These are phyloP conservation scores for Pyrenophora tritici-repentis DNA, from an alignment of 2,329 filamentous ascomycete species.

Conservation along the genomic window DNA sequence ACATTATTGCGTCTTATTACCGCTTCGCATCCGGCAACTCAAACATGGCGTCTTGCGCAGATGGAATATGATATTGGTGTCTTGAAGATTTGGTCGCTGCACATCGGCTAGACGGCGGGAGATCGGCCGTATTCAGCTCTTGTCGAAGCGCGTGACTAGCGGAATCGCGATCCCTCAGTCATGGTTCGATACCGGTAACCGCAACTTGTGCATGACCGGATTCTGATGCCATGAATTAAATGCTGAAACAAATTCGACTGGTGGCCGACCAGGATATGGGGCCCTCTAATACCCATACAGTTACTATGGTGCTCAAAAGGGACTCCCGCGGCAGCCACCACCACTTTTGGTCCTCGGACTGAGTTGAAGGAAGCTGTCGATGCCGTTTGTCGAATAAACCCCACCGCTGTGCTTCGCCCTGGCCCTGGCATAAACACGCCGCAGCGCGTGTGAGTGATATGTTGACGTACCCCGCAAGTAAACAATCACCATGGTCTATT, in stretches of 20 bases:
- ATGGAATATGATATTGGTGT: neutral
- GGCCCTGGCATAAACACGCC: constrained; percentile 1
- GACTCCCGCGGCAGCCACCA: constrained; percentile 5
- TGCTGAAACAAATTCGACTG: neutral
- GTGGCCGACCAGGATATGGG: constrained; percentile 6
- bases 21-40: constrained; percentile 31
- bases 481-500: constrained; percentile 19
- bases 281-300: constrained; percentile 11
- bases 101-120: constrained; percentile 12
- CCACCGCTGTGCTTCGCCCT: constrained; percentile 6
- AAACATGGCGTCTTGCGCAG: constrained; percentile 24
- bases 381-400: constrained; percentile 1
- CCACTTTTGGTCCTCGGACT: neutral
- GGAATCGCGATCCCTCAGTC: neutral
- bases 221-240: neutral
- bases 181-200: constrained; percentile 1
- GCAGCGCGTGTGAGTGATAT: constrained; percentile 15
- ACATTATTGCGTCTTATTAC: constrained; percentile 14
- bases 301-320: constrained; percentile 6
- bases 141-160: neutral
- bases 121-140: constrained; percentile 8
- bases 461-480: constrained; percentile 11
- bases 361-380: neutral
- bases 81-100: constrained; percentile 2
- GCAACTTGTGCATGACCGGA: constrained; percentile 1